These are phyloP conservation scores for Colletotrichum truncatum DNA, from an alignment of 2,329 filamentous ascomycete genomes.

Conservation along the genomic window DNA sequence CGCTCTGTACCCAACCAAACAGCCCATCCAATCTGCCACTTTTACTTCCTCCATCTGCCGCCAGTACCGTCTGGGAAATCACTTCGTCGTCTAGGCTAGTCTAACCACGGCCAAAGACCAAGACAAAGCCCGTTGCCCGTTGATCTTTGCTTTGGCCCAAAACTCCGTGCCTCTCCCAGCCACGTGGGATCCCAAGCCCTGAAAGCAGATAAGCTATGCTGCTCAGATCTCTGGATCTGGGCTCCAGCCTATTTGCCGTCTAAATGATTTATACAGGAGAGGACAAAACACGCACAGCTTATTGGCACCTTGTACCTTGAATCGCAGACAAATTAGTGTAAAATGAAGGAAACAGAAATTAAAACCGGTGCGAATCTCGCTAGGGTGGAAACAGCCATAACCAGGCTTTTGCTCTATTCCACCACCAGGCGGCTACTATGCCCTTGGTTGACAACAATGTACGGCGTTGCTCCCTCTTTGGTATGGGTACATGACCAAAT, in stretches of 20 bases:
- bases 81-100: neutral
- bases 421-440: neutral
- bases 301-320: neutral
- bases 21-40: conserved; percentile 8
- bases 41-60: neutral
- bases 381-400: neutral
- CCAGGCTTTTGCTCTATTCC: neutral
- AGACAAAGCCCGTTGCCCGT: conserved; percentile 22
- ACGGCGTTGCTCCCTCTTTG: neutral
- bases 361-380: conserved; percentile 7
- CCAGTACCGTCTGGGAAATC: conserved; percentile 16
- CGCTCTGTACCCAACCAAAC: neutral
- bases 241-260: neutral
- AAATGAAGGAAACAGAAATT: neutral
- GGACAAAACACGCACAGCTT: neutral
- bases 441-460: neutral
- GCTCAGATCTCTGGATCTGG: conserved; percentile 23
- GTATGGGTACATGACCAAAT: neutral
- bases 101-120: conserved; percentile 17
- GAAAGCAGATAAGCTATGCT: conserved; percentile 26
- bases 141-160: conserved; percentile 23
- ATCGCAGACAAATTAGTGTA: neutral
- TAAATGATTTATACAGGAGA: conserved; percentile 6
- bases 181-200: conserved; percentile 17
- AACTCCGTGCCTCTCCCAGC: conserved; percentile 22